phyloP scores from a whole-genome alignment of 208 protist species.

The Trypanosoma scelopori region DNA sequence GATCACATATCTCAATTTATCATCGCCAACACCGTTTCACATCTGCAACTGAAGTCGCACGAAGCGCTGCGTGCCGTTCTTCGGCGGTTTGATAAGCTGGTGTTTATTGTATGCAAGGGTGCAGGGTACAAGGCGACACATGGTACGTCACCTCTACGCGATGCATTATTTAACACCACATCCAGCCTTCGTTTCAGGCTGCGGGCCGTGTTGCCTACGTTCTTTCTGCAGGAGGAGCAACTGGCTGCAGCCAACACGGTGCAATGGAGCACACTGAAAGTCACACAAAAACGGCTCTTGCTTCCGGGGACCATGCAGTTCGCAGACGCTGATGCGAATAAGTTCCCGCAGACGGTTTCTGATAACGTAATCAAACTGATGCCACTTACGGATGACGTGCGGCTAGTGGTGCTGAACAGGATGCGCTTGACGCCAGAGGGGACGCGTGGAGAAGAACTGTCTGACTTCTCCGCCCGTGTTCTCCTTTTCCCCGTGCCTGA shows the following conservation, averaged over 20 bases:
- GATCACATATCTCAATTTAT: conserved; percentile 16
- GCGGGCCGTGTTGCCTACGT: conserved; percentile 15
- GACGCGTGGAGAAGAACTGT: not conserved
- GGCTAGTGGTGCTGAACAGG: conserved; percentile 19
- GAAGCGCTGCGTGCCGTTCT: conserved; percentile 11
- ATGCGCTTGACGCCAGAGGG: not conserved
- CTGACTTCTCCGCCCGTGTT: conserved; percentile 12
- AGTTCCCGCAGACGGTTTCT: conserved; percentile 1
- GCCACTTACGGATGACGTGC: conserved; percentile 1
- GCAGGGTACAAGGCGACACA: not conserved
- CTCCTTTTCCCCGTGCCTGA: conserved; percentile 25
- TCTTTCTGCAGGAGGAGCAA: conserved; percentile 27
- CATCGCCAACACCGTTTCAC: conserved; percentile 10
- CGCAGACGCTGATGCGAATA: not conserved
- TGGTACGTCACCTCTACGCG: conserved; percentile 6
- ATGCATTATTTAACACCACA: conserved; percentile 12
- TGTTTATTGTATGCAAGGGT: conserved; percentile 24
- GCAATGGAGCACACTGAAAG: conserved; percentile 8
- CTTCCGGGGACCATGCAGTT: conserved; percentile 12
- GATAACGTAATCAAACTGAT: conserved; percentile 3
- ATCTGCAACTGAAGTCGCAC: conserved; percentile 9
- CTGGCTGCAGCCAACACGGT: not conserved
- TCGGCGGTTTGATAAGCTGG: conserved; percentile 13
- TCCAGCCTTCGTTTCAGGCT: not conserved
- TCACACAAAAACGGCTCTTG: not conserved